A percentile compares a stretch with the other conserved stretches of the same genome.
Conservation (phyloP, 306 rosid species). For the Pterocarpus macrocarpus region DNA sequence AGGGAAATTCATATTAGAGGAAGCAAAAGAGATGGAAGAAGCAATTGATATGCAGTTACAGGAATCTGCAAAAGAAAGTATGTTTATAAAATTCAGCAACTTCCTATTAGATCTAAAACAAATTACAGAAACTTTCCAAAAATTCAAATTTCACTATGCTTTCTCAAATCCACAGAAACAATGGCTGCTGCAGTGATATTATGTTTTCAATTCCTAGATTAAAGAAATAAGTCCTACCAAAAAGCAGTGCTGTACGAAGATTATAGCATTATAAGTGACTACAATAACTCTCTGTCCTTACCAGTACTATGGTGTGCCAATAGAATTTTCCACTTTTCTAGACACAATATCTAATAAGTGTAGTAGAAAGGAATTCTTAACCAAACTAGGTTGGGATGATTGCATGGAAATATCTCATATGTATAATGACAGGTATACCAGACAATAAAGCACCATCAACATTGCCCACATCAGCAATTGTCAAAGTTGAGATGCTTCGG, state of each 20-base stretch:
- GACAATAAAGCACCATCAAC: constrained; percentile 34
- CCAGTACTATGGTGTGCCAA: background rate
- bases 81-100: background rate
- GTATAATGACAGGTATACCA: constrained; percentile 24
- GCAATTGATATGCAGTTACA: background rate
- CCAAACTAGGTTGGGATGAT: constrained; percentile 14
- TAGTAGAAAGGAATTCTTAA: background rate
- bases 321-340: background rate
- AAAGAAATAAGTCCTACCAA: background rate
- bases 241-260: background rate
- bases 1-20: background rate
- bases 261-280: background rate
- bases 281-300: background rate
- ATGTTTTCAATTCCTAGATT: background rate
- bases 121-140: background rate
- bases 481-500: background rate
- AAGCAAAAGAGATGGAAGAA: background rate
- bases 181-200: background rate
- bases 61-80: background rate
- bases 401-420: constrained; percentile 19
- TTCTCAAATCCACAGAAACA: background rate
- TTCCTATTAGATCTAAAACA: background rate
- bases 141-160: background rate
- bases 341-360: background rate
- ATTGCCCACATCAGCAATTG: background rate